phyloP scores from a whole-genome alignment of 192 early-diverging fungal genomes.

The Oehlia diaphana region DNA sequence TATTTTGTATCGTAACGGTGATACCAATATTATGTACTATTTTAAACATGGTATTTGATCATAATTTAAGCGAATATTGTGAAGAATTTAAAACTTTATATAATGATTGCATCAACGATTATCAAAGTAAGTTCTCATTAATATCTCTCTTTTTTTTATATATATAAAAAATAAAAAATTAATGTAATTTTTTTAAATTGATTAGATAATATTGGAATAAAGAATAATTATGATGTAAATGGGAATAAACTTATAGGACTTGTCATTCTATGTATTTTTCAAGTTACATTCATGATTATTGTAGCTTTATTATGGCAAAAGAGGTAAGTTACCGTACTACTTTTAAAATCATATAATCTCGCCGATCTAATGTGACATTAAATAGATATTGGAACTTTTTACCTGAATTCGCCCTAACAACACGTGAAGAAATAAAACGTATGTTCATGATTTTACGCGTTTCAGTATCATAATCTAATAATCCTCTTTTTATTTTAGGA shows the following conservation, averaged over 20 bases:
- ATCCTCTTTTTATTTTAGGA: background rate
- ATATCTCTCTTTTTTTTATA: too few species aligned
- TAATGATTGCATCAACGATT: background rate
- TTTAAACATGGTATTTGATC: background rate
- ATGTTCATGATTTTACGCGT: background rate
- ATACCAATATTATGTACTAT: background rate
- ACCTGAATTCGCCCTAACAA: background rate
- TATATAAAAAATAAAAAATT: too few species aligned
- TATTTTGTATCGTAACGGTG: background rate
- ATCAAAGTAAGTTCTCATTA: background rate
- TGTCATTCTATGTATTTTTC: background rate
- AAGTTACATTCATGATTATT: background rate
- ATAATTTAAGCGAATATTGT: background rate
- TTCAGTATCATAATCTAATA: background rate
- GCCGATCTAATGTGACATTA: too few species aligned
- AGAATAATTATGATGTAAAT: background rate
- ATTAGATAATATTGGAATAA: background rate
- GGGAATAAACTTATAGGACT: background rate
- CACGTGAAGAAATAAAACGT: background rate
- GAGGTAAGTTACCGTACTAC: background rate
- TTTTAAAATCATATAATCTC: too few species aligned
- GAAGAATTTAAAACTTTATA: background rate
- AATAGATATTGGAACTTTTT: background rate
- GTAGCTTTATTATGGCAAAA: background rate
- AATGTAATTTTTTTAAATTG: too few species aligned